phyloP scores from a whole-genome alignment of 1,284 basidiomycete genomes.

The Ceratobasidium sp. region DNA sequence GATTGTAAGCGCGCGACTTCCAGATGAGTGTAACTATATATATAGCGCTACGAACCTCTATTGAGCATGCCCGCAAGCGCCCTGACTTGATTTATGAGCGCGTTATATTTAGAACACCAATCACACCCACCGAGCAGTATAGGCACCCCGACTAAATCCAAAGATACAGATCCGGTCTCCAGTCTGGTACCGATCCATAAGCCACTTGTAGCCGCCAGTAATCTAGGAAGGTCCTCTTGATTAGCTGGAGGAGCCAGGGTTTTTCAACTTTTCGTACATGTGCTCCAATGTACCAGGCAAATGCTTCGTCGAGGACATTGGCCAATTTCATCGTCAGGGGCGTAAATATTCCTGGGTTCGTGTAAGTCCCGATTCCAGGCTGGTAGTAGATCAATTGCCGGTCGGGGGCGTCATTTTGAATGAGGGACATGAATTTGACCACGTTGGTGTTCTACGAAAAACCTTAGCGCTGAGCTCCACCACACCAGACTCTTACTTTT shows the following conservation, averaged over 20 bases:
- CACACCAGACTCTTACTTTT: neutral
- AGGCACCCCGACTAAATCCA: slow-evolving; percentile 40
- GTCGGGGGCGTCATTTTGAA: slow-evolving; percentile 21
- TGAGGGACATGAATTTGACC: slow-evolving; percentile 30
- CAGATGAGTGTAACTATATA: neutral
- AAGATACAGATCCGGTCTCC: slow-evolving; percentile 41
- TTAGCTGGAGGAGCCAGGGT: neutral
- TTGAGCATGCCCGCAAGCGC: slow-evolving; percentile 25
- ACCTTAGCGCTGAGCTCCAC: neutral
- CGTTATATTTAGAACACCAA: neutral
- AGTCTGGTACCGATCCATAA: slow-evolving; percentile 38
- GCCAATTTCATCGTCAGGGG: slow-evolving; percentile 35
- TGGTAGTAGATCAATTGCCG: slow-evolving; percentile 31
- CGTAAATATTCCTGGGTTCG: slow-evolving; percentile 35
- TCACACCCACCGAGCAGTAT: slow-evolving; percentile 35
- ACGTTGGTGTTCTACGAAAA: slow-evolving; percentile 26
- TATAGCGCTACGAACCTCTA: neutral
- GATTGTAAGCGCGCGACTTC: neutral
- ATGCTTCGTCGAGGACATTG: slow-evolving; percentile 33
- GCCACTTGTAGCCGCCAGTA: slow-evolving; percentile 41
- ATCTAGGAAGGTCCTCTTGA: slow-evolving; percentile 9
- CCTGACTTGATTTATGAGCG: neutral
- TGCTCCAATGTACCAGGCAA: slow-evolving; percentile 37
- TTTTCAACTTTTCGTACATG: neutral
- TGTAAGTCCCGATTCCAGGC: slow-evolving; percentile 40